phyloP scores from a whole-genome alignment of 257 asterid genomes.

The Solanum rostratum region DNA sequence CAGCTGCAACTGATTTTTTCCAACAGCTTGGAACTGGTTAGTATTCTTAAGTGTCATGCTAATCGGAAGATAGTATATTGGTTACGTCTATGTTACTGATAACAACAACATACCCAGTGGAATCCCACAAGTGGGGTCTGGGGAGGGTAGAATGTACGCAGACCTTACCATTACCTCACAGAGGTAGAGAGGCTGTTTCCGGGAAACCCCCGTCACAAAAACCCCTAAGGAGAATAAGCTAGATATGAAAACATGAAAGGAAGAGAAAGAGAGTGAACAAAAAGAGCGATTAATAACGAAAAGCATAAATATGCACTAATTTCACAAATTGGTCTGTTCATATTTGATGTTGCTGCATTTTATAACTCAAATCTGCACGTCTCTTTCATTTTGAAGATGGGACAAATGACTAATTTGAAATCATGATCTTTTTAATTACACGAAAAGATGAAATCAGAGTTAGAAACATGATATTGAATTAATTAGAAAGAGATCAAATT shows the following conservation, averaged over 20 bases:
- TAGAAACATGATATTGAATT: not conserved
- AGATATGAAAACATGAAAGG: too few species aligned
- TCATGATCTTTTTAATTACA: not conserved
- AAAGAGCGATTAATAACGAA: too few species aligned
- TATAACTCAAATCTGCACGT: not conserved
- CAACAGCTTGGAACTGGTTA: slow-evolving; percentile 98
- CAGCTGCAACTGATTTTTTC: slow-evolving; percentile 91
- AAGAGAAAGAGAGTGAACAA: too few species aligned
- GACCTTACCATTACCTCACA: too few species aligned
- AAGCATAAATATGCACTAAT: not conserved
- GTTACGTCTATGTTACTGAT: not conserved
- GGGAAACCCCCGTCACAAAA: too few species aligned
- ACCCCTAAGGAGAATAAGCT: too few species aligned
- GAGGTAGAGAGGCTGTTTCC: too few species aligned
- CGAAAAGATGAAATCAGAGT: not conserved
- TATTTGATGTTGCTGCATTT: not conserved
- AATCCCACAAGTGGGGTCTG: too few species aligned
- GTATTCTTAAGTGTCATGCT: slow-evolving; percentile 10
- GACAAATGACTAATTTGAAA: not conserved
- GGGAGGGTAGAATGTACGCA: too few species aligned
- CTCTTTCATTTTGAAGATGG: not conserved
- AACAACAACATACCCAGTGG: too few species aligned
- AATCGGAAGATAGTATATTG: not conserved
- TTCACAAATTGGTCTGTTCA: not conserved
- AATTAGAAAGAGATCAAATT: not conserved